Evolutionary conservation across 2,329 filamentous ascomycete species (phyloP).

Genomic region (Paraphoma sp.): DNA sequence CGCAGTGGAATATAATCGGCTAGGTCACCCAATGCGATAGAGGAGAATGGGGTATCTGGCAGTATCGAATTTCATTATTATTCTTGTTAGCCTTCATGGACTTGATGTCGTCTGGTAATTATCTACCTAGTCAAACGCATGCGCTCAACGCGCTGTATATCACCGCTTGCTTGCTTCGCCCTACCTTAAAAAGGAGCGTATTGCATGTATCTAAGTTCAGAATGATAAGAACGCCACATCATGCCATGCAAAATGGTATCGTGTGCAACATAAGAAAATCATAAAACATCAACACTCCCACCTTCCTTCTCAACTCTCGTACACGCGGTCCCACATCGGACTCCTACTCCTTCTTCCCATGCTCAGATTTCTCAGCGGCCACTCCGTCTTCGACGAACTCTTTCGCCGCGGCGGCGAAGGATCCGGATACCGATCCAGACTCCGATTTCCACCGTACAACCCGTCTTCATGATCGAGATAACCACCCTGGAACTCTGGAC

Average conservation of each 20-base stretch:
- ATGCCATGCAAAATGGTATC: constrained; percentile 9
- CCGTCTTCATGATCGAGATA: constrained; percentile 35
- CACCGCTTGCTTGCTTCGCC: background rate
- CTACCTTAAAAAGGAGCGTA: background rate
- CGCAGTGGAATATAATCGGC: too few relatives aligned
- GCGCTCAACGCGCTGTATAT: constrained; percentile 4
- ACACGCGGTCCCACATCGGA: constrained; percentile 43
- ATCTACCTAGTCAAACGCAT: background rate
- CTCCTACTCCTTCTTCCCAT: constrained; percentile 27
- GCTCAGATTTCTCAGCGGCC: constrained; percentile 37
- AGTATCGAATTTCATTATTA: too few relatives aligned
- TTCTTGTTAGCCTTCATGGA: background rate
- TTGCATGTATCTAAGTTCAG: background rate
- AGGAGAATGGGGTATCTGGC: too few relatives aligned
- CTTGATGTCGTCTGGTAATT: background rate
- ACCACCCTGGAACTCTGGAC: constrained; percentile 30
- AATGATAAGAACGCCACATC: constrained; percentile 8
- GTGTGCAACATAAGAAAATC: constrained; percentile 26
- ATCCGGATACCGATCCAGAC: constrained; percentile 34
- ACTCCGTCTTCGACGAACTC: constrained; percentile 32
- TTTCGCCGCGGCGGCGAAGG: constrained; percentile 13
- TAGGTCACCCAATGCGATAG: too few relatives aligned
- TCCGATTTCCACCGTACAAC: constrained; percentile 37
- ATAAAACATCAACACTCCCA: constrained; percentile 1
- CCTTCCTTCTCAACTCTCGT: constrained; percentile 26